These are phyloP conservation scores for Stellera chamaejasme DNA, from an alignment of 345 rosid genomes.

Conservation along the genomic window DNA sequence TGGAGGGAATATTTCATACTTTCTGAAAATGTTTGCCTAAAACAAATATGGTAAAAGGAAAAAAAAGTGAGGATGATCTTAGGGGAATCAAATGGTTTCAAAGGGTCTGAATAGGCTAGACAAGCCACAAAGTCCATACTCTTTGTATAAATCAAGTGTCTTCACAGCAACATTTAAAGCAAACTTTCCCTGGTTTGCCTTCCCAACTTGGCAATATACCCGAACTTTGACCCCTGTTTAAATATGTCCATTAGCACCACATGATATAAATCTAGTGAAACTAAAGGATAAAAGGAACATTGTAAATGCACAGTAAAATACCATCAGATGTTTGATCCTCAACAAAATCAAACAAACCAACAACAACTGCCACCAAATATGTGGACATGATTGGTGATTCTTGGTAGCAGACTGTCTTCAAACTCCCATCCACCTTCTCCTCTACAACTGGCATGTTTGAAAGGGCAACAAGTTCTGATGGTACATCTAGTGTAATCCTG, in stretches of 20 bases:
- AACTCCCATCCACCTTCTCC: conserved; percentile 60
- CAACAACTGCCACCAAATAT: conserved; percentile 84
- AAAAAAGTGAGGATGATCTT: neutral
- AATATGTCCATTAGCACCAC: conserved; percentile 5
- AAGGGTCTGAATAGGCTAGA: neutral
- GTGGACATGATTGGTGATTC: conserved; percentile 97
- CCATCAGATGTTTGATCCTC: conserved; percentile 94
- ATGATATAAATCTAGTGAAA: neutral
- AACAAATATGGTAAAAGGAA: neutral
- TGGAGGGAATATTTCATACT: too few relatives aligned
- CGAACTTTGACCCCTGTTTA: conserved; percentile 70
- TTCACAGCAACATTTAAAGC: conserved; percentile 89
- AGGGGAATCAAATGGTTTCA: conserved; percentile 10
- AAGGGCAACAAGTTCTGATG: conserved; percentile 72
- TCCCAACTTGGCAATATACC: conserved; percentile 87
- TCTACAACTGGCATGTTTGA: conserved; percentile 80
- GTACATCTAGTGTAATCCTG: conserved; percentile 85
- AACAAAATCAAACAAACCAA: conserved; percentile 83
- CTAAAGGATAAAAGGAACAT: neutral
- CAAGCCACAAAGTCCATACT: conserved; percentile 32
- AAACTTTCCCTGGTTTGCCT: conserved; percentile 79
- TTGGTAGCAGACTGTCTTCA: conserved; percentile 62
- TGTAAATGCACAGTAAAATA: conserved; percentile 14
- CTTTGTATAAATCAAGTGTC: conserved; percentile 78
- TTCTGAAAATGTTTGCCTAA: too few relatives aligned